These are phyloP conservation scores for Dalbergia cochinchinensis DNA, from an alignment of 306 rosid genomes.

Conservation along the genomic window DNA sequence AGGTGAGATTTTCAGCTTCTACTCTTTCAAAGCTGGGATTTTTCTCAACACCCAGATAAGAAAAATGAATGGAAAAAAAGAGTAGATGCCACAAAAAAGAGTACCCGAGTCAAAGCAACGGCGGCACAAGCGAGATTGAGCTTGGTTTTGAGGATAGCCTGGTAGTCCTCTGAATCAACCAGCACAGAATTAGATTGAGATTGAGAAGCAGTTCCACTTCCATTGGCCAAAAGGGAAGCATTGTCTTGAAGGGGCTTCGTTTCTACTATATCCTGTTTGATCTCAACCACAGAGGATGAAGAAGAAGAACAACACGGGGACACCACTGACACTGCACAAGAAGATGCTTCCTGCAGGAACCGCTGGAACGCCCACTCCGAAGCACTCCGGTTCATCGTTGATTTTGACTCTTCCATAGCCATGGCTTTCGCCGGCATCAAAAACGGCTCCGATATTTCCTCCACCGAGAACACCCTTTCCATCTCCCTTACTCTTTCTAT, in stretches of 20 bases:
- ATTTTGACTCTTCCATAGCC: not conserved
- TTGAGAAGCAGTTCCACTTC: constrained; percentile 7
- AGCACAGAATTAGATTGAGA: not conserved
- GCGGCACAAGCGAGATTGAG: constrained; percentile 97
- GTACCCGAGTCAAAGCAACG: constrained; percentile 79
- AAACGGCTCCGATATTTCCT: constrained; percentile 73
- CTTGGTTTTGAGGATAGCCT: constrained; percentile 80
- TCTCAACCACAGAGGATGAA: constrained; percentile 50
- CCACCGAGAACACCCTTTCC: constrained; percentile 88
- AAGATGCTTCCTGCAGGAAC: constrained; percentile 66
- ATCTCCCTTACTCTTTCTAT: constrained; percentile 37
- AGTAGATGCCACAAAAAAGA: too few species aligned
- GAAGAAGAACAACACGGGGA: constrained; percentile 37
- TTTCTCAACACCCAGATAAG: not conserved
- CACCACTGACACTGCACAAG: constrained; percentile 1
- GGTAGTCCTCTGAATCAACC: constrained; percentile 68
- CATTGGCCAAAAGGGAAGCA: constrained; percentile 4
- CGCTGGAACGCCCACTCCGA: constrained; percentile 96
- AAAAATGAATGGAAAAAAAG: not conserved
- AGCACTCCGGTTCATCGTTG: constrained; percentile 72
- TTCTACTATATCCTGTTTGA: constrained; percentile 30
- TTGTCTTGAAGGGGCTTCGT: not conserved
- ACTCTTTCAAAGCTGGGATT: not conserved
- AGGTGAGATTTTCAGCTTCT: not conserved
- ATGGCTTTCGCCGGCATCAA: constrained; percentile 52